These are phyloP conservation scores for Leishmania mexicana DNA, from an alignment of 208 protist genomes.

Conservation along the genomic window DNA sequence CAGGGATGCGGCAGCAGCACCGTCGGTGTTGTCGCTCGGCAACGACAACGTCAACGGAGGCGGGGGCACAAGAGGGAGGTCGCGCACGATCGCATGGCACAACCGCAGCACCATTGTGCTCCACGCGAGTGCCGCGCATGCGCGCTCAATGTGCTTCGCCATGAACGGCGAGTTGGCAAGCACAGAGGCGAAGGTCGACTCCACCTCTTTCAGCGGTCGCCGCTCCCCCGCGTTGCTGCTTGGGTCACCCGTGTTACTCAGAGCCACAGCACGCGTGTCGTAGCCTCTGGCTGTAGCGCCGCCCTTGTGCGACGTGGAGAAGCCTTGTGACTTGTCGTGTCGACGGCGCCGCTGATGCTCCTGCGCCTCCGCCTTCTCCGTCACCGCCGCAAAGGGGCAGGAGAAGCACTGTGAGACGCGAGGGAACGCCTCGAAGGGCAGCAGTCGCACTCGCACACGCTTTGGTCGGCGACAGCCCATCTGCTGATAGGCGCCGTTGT, in stretches of 20 bases:
- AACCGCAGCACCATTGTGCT: constrained; percentile 47
- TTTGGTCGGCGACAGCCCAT: constrained; percentile 50
- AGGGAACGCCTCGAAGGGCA: constrained; percentile 84
- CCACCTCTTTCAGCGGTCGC: constrained; percentile 15
- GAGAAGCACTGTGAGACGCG: constrained; percentile 55
- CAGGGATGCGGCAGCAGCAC: background rate
- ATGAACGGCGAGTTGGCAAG: constrained; percentile 47
- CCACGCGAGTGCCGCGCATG: constrained; percentile 66
- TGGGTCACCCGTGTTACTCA: background rate
- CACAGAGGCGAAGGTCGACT: constrained; percentile 52
- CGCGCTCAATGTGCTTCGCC: constrained; percentile 56
- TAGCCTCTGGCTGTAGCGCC: background rate
- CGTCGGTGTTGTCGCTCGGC: background rate
- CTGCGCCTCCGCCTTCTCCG: constrained; percentile 39
- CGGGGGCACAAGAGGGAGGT: constrained; percentile 13
- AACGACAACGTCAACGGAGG: constrained; percentile 11
- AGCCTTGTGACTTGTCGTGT: background rate
- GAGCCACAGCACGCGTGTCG: background rate
- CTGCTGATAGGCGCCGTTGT: constrained; percentile 48
- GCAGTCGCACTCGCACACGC: constrained; percentile 67
- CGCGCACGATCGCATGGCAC: constrained; percentile 38
- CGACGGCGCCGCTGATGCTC: constrained; percentile 28
- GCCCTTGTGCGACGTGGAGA: background rate
- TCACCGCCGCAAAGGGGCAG: constrained; percentile 50
- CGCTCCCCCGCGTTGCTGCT: background rate